Evolutionary conservation across 495 filamentous ascomycete genomes (phyloP).

Genomic region (Penicillium herquei): DNA sequence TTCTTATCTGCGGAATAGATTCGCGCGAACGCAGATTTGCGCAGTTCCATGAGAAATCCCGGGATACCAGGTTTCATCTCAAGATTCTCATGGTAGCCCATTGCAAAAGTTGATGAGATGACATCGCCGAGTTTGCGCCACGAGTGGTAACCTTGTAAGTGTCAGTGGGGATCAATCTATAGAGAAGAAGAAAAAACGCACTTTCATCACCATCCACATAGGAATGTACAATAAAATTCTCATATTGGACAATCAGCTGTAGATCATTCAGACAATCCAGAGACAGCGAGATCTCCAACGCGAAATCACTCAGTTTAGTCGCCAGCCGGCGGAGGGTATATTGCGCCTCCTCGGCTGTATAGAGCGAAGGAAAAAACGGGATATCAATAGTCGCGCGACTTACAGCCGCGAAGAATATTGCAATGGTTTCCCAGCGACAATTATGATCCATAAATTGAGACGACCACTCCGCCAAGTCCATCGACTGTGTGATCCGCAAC

Average conservation of each 20-base stretch:
- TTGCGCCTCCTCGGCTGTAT: conserved; percentile 26
- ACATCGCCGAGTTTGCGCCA: conserved; percentile 46
- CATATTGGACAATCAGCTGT: conserved; percentile 44
- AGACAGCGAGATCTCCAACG: conserved; percentile 38
- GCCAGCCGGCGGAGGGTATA: conserved; percentile 27
- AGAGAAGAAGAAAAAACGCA: conserved; percentile 12
- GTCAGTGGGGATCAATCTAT: not conserved
- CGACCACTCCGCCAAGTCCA: conserved; percentile 27
- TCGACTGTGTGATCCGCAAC: conserved; percentile 20
- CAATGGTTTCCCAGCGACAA: conserved; percentile 43
- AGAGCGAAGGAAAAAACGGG: conserved; percentile 31
- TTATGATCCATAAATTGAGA: conserved; percentile 34
- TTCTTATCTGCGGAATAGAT: conserved; percentile 48
- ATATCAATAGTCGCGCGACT: conserved; percentile 37
- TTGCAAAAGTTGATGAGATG: conserved; percentile 41
- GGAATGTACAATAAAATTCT: conserved; percentile 46
- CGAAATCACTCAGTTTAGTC: conserved; percentile 30
- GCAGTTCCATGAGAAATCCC: conserved; percentile 34
- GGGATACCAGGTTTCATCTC: conserved; percentile 29
- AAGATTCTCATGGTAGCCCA: conserved; percentile 44
- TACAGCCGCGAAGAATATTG: conserved; percentile 38
- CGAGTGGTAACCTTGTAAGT: conserved; percentile 35
- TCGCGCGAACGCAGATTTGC: conserved; percentile 38
- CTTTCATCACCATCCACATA: conserved; percentile 47
- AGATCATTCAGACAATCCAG: conserved; percentile 45